Evolutionary conservation across 163 green algal species (phyloP), one percentile per base, ranked within the genome.

Genomic region (Scenedesmus sp.): DNA sequence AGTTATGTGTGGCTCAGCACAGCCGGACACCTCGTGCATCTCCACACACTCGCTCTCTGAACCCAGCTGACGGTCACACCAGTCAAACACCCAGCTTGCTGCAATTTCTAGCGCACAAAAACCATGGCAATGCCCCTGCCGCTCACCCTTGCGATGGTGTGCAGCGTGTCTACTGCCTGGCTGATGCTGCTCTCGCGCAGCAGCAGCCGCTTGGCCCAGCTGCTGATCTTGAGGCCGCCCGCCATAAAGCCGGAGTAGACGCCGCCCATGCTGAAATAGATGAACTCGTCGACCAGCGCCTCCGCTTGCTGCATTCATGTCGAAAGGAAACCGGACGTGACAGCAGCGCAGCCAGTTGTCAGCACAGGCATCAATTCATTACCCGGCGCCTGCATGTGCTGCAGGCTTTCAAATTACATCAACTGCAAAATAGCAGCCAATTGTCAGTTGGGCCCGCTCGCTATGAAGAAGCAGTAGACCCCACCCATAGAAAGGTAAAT

Each of bases 201-300:
- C 55, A 92, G 82, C 89, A 84, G 64, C 9, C 73, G 59, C 66
- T 85, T 90, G 15, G 70, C 70, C 82, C 89, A 92, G 20, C 55
- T 79, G 83, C n/a, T 89, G 70, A 90, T 6, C n/a, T 90, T 92
- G 67, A 89, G 56, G 9, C 89, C 89, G 0, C 82, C 82, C 54
- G 90, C 55, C 89, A 92, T 89, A 83, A 92, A 93, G 13, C 85
- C 55, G 0, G 90, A 59, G 64, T 89, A 91, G 64, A 93, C 15
- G 15, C 90, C 84, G 52, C 90, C 90, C 70, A 93, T 84, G 64
- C 55, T 87, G 26, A 76, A 46, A 4, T 16, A 23, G 26, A 93
- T 90, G 90, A 83, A 73, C 90, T 93, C 74, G 2, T 93, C 90
- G 20, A 90, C 26, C 46, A 18, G 15, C n/a, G 59, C 23, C 15